A percentile compares a stretch with the other conserved stretches of the same genome.
These are phyloP conservation scores for Syzygium syzygioides DNA, from an alignment of 441 rosid species.

Conservation along the genomic window DNA sequence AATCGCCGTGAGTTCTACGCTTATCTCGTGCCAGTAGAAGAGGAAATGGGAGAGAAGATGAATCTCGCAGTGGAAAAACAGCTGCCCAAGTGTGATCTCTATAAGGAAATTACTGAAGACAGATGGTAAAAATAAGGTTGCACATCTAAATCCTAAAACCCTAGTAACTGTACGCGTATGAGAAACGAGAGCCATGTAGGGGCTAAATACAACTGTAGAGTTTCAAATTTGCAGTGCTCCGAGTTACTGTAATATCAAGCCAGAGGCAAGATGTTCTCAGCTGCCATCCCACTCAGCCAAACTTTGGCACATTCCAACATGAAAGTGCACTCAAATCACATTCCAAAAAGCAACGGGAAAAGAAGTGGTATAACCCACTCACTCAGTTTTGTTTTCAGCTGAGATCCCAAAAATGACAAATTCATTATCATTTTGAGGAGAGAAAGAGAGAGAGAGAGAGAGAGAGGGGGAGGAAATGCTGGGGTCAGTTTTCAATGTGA, in stretches of 20 bases:
- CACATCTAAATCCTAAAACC: neutral
- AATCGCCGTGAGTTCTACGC: neutral
- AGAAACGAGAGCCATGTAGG: neutral
- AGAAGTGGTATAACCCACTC: neutral
- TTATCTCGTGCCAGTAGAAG: neutral
- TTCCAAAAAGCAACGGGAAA: neutral
- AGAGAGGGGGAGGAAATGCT: neutral
- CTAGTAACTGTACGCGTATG: neutral
- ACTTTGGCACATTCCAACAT: neutral
- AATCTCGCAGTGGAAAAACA: neutral
- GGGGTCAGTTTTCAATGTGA: neutral
- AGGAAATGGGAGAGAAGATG: neutral
- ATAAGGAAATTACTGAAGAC: neutral
- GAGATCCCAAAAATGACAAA: neutral
- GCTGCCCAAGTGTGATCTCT: neutral
- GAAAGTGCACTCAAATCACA: neutral
- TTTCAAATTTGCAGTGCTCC: neutral
- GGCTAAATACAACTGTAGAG: neutral
- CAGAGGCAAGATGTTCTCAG: neutral
- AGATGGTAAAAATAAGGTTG: neutral
- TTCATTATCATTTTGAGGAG: neutral
- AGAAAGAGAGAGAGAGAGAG: neutral
- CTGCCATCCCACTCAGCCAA: neutral
- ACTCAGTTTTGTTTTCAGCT: neutral
- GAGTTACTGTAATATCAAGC: neutral